Base-by-base conservation (phyloP, 306 rosid genomes). In the Pachyrhizus erosus region DNA sequence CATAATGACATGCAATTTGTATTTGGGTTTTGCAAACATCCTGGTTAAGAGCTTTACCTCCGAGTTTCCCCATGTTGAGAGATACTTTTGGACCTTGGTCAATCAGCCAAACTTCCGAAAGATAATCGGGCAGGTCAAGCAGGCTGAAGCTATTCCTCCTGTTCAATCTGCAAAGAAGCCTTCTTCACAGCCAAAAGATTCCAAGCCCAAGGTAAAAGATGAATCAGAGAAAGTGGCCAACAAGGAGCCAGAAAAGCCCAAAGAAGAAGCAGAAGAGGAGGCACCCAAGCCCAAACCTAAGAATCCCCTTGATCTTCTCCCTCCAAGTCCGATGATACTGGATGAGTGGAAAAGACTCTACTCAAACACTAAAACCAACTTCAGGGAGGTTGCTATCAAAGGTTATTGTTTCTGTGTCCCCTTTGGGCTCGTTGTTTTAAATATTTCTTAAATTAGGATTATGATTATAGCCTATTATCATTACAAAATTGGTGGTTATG, bases 61-160 rank as follows among this genome's bases (percentile, higher is more conserved):
- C 9, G 93, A 91, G 88, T 92, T 91, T 64, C 97, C 96, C 70
- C 93, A 92, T 55, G 97, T 93, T 48, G 98, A 95, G 83, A 88
- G 98, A 83, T 90, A 93, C 89, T 95, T 95, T 62, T 93, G 98
- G 99, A 95, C 99, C 52, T 48, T 93, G 92, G 96, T 95, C 82
- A 89, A 95, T 78, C 97, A 93, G 79, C 98, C 97, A n/a, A 92
- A 86, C 80, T 94, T 94, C 88, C 73, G 82, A 14, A 92, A 92
- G 90, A 45, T 91, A 15, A 2, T 94, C 5, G 97, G 97, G 26
- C 94, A 91, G 78, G 92, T 91, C 58, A 81, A 90, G 90, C 97
- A 94, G 86, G 49, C 82, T 0, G 97, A 91, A 0, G 18, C 90
- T 49, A 55, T 85, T 68, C 87, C 75, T 24, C 92, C 90, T 26